phyloP scores from a whole-genome alignment of 2,329 filamentous ascomycete species.

The Penicillium sp. region DNA sequence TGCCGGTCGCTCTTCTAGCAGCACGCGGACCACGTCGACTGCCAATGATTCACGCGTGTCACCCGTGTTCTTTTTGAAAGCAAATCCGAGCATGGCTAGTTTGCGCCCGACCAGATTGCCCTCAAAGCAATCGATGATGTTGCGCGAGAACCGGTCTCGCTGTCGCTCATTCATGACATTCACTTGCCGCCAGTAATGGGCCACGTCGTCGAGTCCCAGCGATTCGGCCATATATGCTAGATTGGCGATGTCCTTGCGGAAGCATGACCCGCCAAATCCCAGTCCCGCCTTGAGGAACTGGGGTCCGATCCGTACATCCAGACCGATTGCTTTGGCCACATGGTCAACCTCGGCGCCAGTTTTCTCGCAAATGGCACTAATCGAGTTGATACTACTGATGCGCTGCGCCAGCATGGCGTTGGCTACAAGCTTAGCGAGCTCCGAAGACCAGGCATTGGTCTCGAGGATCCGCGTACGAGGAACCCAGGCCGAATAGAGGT shows the following conservation, averaged over 20 bases:
- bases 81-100: slow-evolving; percentile 66
- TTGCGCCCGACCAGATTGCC: slow-evolving; percentile 66
- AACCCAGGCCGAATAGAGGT: slow-evolving; percentile 68
- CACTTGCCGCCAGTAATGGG: slow-evolving; percentile 69
- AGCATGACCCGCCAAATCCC: slow-evolving; percentile 75
- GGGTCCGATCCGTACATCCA: slow-evolving; percentile 65
- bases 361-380: slow-evolving; percentile 73
- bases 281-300: slow-evolving; percentile 70
- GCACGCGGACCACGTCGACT: slow-evolving; percentile 60
- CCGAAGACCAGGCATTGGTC: slow-evolving; percentile 71
- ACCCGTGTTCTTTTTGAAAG: slow-evolving; percentile 74
- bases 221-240: slow-evolving; percentile 68
- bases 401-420: slow-evolving; percentile 77
- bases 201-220: slow-evolving; percentile 64
- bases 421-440: slow-evolving; percentile 71
- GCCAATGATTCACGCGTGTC: slow-evolving; percentile 69
- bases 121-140: slow-evolving; percentile 62
- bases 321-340: slow-evolving; percentile 61
- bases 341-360: slow-evolving; percentile 72
- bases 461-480: slow-evolving; percentile 61
- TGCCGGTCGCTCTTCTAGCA: slow-evolving; percentile 59
- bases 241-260: slow-evolving; percentile 73
- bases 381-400: slow-evolving; percentile 74
- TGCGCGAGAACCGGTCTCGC: slow-evolving; percentile 61
- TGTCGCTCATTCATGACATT: slow-evolving; percentile 73